phyloP scores from a whole-genome alignment of 2,329 filamentous ascomycete genomes.

The Lasiodiplodia citricola region DNA sequence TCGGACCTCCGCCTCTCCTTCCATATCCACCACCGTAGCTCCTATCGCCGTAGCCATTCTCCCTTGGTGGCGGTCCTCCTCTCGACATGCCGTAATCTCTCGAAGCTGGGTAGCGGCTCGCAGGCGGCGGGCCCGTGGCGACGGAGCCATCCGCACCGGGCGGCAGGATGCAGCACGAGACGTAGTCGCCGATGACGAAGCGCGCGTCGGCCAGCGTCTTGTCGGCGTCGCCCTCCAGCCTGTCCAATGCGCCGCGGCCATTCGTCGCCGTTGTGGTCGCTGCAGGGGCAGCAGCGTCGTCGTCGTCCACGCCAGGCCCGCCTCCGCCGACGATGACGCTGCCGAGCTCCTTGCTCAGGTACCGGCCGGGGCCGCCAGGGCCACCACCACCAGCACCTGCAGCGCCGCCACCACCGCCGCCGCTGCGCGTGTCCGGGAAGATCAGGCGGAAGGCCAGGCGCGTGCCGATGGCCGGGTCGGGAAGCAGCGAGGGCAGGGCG shows the following conservation, averaged over 20 bases:
- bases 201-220: constrained; percentile 78
- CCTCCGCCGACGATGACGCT: constrained; percentile 76
- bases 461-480: constrained; percentile 76
- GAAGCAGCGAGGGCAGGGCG: constrained; percentile 71
- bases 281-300: constrained; percentile 34
- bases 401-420: constrained; percentile 31
- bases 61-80: constrained; percentile 38
- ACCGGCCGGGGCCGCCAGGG: constrained; percentile 60
- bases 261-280: constrained; percentile 27
- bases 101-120: constrained; percentile 29
- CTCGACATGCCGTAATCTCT: constrained; percentile 18
- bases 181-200: constrained; percentile 88
- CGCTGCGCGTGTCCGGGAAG: constrained; percentile 72
- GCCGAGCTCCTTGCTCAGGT: constrained; percentile 80
- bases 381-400: constrained; percentile 25
- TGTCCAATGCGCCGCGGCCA: constrained; percentile 38
- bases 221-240: constrained; percentile 64
- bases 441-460: constrained; percentile 87
- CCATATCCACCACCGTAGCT: constrained; percentile 43
- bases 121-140: constrained; percentile 62
- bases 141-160: constrained; percentile 76
- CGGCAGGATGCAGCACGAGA: constrained; percentile 81
- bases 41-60: constrained; percentile 42
- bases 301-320: constrained; percentile 44
- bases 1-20: constrained; percentile 46